Evolutionary conservation across 2,329 filamentous ascomycete genomes (phyloP), one percentile per base, ranked within the genome.

Genomic region (Ramularia collo-cygni): DNA sequence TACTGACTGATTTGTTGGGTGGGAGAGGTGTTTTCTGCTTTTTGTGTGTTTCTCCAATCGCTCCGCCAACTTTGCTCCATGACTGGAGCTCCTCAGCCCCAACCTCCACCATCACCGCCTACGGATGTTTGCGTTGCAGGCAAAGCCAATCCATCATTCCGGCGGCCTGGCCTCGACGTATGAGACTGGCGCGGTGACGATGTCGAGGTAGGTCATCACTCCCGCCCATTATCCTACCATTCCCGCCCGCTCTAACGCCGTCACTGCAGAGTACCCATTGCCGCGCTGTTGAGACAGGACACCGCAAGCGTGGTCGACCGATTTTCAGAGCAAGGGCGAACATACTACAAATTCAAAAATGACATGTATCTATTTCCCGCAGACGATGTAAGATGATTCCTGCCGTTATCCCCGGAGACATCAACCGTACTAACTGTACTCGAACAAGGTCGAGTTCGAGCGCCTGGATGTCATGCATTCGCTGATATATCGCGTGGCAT

Each of bases 401-500:
- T 6, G 21, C 6, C 14, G 12, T 18, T 14, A 8, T 40, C 10
- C 15, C 24, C 13, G 12, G 35, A 5, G n/a, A 1, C 4, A 28
- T n/a, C 15, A 21, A 30, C 10, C 13, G n/a, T 37, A 18, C 42
- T 42, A 32, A 43, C 38, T 32, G 13, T 26, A 26, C n/a, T 29
- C n/a, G 5, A 35, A 18, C 27, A 17, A 51, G 47, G 40, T 38
- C 32, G 42, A 52, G 24, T 40, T 36, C 31, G 48, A 54, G 33
- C 48, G 48, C 14, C 33, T 54, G 27, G 52, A 54, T 34, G 47
- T 53, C 28, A 40, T 56, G 27, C 51, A 55, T 34, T 31, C 40
- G 19, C 37, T 53, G 13, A 53, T 55, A 27, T 48, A 48, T 37
- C 40, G 35, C 8, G 38, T 46, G 77, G 63, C 70, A 46, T 66